Evolutionary conservation across 148 eudicot genomes (phyloP).

Genomic region (Talinum fruticosum): DNA sequence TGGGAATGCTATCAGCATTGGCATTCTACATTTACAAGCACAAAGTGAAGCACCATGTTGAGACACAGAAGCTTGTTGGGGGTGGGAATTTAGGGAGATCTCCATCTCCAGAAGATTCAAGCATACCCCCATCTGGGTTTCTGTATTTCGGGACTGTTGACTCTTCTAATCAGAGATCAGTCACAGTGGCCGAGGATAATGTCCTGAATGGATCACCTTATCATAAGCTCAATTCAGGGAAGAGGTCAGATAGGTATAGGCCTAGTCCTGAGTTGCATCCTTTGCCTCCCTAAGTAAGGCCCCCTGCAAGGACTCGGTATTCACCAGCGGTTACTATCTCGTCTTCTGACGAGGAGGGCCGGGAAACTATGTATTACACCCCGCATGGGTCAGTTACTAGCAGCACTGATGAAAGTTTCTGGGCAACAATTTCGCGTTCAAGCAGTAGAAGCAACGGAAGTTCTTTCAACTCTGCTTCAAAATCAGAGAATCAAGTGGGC

Average conservation of each 20-base stretch:
- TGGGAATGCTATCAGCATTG: slow-evolving; percentile 79
- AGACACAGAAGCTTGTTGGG: slow-evolving; percentile 62
- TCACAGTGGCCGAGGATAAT: slow-evolving; percentile 24
- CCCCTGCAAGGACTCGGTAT: slow-evolving; percentile 28
- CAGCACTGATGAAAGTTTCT: slow-evolving; percentile 47
- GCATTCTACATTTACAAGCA: slow-evolving; percentile 73
- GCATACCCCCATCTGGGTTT: slow-evolving; percentile 55
- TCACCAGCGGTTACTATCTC: slow-evolving; percentile 62
- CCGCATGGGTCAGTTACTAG: slow-evolving; percentile 72
- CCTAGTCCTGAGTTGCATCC: slow-evolving; percentile 91
- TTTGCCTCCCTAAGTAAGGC: slow-evolving; percentile 68
- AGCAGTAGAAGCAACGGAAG: slow-evolving; percentile 26
- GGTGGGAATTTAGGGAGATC: slow-evolving; percentile 33
- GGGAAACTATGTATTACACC: slow-evolving; percentile 57
- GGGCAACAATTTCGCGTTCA: slow-evolving; percentile 33
- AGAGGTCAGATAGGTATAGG: slow-evolving; percentile 56
- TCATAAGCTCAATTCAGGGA: slow-evolving; percentile 49
- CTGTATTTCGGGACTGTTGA: slow-evolving; percentile 81
- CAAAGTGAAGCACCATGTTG: slow-evolving; percentile 38
- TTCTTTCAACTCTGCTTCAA: slow-evolving; percentile 26
- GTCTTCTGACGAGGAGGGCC: slow-evolving; percentile 64
- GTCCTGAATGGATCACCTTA: slow-evolving; percentile 63
- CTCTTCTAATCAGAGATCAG: slow-evolving; percentile 46
- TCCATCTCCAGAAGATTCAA: slow-evolving; percentile 39
- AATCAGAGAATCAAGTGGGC: slow-evolving; percentile 22